Evolutionary conservation across 2,329 filamentous ascomycete genomes (phyloP).

Genomic region (Nakataea oryzae): DNA sequence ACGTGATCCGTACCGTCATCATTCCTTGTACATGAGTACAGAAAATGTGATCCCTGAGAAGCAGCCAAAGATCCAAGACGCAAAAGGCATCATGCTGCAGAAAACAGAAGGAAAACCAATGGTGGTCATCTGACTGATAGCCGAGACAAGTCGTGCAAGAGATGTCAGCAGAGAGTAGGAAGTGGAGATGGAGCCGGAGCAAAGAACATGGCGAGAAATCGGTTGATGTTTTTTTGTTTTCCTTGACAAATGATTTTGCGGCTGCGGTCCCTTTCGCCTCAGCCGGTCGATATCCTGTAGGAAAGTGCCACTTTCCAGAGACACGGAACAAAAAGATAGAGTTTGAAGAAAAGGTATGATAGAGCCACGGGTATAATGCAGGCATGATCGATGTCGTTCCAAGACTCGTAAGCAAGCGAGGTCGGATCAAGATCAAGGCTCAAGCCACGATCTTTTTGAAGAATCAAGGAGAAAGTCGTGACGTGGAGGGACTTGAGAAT

Average conservation of each 20-base stretch:
- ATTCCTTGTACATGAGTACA: too few species aligned
- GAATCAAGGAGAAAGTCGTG: background rate
- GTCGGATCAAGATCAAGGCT: background rate
- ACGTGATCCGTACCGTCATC: too few species aligned
- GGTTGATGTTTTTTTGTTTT: background rate
- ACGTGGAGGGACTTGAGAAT: background rate
- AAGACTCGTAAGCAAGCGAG: background rate
- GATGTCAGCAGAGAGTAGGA: background rate
- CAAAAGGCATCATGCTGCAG: background rate
- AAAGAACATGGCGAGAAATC: background rate
- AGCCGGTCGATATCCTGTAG: background rate
- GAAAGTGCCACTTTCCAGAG: background rate
- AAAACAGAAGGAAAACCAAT: background rate
- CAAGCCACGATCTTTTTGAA: background rate
- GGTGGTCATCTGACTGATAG: background rate
- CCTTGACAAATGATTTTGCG: background rate
- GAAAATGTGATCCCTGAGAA: background rate
- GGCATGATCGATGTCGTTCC: background rate
- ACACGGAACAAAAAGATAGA: too few species aligned
- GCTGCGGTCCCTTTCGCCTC: background rate
- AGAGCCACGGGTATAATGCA: background rate
- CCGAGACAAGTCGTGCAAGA: background rate
- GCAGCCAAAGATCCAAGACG: background rate
- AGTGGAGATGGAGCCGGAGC: too few species aligned
- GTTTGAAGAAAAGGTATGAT: background rate